These are phyloP conservation scores for Xylaria hypoxylon DNA, from an alignment of 2,329 filamentous ascomycete species.

Conservation along the genomic window DNA sequence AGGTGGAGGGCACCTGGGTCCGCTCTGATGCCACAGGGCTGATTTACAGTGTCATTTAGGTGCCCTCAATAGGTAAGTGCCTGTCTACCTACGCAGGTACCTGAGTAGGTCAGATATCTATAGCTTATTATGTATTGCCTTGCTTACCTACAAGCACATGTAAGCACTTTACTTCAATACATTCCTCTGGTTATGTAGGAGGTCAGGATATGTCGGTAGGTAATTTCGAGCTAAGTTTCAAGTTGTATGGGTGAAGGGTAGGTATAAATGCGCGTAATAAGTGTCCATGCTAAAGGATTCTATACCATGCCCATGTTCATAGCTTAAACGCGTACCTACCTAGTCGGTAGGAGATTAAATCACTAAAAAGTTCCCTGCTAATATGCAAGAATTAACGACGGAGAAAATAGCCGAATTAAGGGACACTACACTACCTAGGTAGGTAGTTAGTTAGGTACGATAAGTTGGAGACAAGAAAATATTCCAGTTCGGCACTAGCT, in stretches of 20 bases:
- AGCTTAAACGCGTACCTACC: background rate
- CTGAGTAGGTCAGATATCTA: too few relatives aligned
- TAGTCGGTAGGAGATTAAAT: conserved; percentile 23
- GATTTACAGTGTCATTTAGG: conserved; percentile 10
- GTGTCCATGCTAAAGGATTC: background rate
- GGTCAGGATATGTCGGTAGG: too few relatives aligned
- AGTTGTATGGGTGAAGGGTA: too few relatives aligned
- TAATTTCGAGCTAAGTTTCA: too few relatives aligned
- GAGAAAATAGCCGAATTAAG: conserved; percentile 18
- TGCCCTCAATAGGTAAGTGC: background rate
- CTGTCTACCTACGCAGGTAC: too few relatives aligned
- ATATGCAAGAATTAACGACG: conserved; percentile 18
- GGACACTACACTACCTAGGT: too few relatives aligned
- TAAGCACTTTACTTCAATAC: background rate
- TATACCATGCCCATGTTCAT: background rate
- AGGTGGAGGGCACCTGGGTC: background rate
- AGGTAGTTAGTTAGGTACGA: too few relatives aligned
- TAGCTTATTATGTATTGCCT: too few relatives aligned
- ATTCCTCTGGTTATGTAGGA: background rate
- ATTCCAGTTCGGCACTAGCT: too few relatives aligned
- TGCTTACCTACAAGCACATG: too few relatives aligned
- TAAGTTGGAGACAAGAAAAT: background rate
- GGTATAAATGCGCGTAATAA: background rate
- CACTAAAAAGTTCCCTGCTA: conserved; percentile 6
- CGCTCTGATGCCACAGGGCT: conserved; percentile 33